phyloP scores from a whole-genome alignment of 176 grass and related monocot genomes.

The Raddia guianensis region DNA sequence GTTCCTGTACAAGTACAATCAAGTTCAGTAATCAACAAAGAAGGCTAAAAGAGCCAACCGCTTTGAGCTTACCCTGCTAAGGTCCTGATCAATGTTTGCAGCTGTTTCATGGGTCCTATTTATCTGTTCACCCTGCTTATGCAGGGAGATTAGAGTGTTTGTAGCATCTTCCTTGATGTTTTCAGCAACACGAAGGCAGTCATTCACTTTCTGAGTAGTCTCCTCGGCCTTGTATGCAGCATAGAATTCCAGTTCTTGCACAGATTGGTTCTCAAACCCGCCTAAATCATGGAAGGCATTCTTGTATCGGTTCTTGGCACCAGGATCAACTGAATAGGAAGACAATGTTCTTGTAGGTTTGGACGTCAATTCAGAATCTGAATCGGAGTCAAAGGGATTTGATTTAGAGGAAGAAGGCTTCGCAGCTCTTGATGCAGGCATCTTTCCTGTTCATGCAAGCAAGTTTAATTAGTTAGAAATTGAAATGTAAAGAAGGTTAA shows the following conservation, averaged over 20 bases:
- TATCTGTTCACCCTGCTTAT: constrained; percentile 43
- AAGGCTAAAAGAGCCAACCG: not conserved
- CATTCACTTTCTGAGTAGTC: constrained; percentile 38
- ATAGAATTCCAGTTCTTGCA: constrained; percentile 42
- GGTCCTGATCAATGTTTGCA: constrained; percentile 43
- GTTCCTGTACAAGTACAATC: not conserved
- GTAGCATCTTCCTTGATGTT: constrained; percentile 50
- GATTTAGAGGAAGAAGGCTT: constrained; percentile 1
- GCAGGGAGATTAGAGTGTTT: constrained; percentile 40
- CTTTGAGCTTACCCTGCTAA: constrained; percentile 42
- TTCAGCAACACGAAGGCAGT: constrained; percentile 43
- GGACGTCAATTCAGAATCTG: constrained; percentile 23
- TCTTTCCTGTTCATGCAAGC: not conserved
- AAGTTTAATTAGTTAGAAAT: not conserved
- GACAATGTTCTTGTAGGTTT: constrained; percentile 23
- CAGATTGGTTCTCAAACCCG: constrained; percentile 34
- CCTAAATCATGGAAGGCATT: constrained; percentile 38
- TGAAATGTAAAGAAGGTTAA: not conserved
- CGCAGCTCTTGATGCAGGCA: constrained; percentile 11
- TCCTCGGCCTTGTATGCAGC: constrained; percentile 43
- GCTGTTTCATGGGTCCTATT: constrained; percentile 38
- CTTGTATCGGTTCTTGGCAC: constrained; percentile 28
- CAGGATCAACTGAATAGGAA: constrained; percentile 24
- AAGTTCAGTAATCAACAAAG: not conserved
- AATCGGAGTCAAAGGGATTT: constrained; percentile 35